phyloP scores from a whole-genome alignment of 2,329 filamentous ascomycete species.

The Aureobasidium zeae region DNA sequence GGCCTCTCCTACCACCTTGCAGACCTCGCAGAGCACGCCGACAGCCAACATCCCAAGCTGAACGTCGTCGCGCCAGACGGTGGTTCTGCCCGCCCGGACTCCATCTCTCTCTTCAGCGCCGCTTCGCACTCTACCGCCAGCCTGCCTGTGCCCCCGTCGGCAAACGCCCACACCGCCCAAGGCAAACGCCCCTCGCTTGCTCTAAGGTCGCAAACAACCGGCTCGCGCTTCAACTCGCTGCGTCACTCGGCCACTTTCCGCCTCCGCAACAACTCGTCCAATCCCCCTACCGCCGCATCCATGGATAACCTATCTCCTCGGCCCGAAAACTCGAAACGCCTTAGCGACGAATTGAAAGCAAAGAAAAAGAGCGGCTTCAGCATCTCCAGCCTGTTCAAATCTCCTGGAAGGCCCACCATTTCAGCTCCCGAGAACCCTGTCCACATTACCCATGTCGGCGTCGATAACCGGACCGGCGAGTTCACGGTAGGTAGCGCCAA shows the following conservation, averaged over 20 bases:
- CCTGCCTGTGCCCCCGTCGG: constrained; percentile 6
- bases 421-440: constrained; percentile 97
- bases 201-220: constrained; percentile 11
- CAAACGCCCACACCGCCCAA: constrained; percentile 3
- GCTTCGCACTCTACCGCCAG: constrained; percentile 2
- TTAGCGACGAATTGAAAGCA: constrained; percentile 65
- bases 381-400: constrained; percentile 73
- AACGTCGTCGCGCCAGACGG: constrained; percentile 3
- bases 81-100: constrained; percentile 10
- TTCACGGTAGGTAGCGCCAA: constrained; percentile 65
- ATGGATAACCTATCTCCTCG: constrained; percentile 41
- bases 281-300: constrained; percentile 23
- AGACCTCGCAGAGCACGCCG: constrained; percentile 7
- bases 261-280: constrained; percentile 1
- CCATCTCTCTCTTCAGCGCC: constrained; percentile 14
- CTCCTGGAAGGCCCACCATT: constrained; percentile 83
- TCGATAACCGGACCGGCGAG: constrained; percentile 90
- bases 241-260: constrained; percentile 12
- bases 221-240: constrained; percentile 12
- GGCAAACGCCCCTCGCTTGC: constrained; percentile 9
- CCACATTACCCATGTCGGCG: constrained; percentile 95
- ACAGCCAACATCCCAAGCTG: constrained; percentile 6
- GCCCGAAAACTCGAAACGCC: constrained; percentile 50
- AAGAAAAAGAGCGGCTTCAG: constrained; percentile 86
- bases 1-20: constrained; percentile 7